A percentile compares a stretch with the other conserved stretches of the same genome.
Evolutionary conservation across 1,139 yeast genomes (phyloP).

Genomic region (Hansenula anomala): DNA sequence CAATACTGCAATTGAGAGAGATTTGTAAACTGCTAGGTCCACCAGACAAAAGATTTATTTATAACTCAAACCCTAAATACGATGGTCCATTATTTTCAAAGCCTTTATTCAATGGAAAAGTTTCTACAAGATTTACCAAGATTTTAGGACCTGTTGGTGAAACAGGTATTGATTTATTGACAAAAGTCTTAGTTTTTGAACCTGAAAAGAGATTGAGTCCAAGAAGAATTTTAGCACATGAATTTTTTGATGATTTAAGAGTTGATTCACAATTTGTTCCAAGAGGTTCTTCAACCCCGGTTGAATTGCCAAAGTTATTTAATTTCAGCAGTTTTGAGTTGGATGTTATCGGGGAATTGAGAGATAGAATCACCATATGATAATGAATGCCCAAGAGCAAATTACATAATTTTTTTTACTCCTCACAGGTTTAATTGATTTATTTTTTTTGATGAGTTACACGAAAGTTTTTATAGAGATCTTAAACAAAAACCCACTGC

Average conservation of each 20-base stretch:
- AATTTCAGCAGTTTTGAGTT: constrained; percentile 36
- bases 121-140: constrained; percentile 59
- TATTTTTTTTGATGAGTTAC: constrained; percentile 1
- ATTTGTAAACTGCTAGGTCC: constrained; percentile 77
- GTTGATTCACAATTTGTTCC: constrained; percentile 53
- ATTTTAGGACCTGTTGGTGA: constrained; percentile 67
- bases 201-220: constrained; percentile 68
- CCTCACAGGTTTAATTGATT: background rate
- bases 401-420: background rate
- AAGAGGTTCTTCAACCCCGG: constrained; percentile 36
- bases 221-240: constrained; percentile 62
- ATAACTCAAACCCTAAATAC: constrained; percentile 68
- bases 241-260: constrained; percentile 67
- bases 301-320: constrained; percentile 32
- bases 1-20: constrained; percentile 69
- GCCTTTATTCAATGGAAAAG: constrained; percentile 58
- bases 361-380: constrained; percentile 20
- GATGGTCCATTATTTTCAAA: constrained; percentile 70
- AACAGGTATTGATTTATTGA: constrained; percentile 64
- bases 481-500: too few species aligned
- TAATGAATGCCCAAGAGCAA: background rate
- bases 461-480: constrained; percentile 1
- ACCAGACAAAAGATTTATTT: constrained; percentile 62
- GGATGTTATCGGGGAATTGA: constrained; percentile 32
- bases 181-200: constrained; percentile 67